A percentile compares a stretch with the other conserved stretches of the same genome.
Conservation (phyloP, 768 basidiomycete genomes). For the Boletus reticulatus region DNA sequence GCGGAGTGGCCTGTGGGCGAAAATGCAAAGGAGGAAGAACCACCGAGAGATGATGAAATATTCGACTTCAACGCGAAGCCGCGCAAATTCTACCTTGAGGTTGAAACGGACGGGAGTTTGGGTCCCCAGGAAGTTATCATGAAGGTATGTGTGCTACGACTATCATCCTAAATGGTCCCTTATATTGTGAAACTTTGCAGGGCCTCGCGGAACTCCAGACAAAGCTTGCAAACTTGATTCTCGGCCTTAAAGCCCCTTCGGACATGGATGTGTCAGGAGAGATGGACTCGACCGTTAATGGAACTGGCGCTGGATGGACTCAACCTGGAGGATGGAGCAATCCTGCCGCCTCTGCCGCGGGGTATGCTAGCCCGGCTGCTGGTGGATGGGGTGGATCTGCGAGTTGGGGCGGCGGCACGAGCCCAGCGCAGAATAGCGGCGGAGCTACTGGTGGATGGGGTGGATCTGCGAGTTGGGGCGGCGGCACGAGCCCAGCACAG, state of each 20-base stretch:
- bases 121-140: conserved; percentile 86
- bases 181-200: conserved; percentile 33
- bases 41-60: conserved; percentile 71
- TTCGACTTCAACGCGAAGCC: conserved; percentile 92
- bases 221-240: conserved; percentile 76
- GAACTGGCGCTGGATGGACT: conserved; percentile 19
- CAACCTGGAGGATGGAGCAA: conserved; percentile 27
- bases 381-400: conserved; percentile 30
- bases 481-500: conserved; percentile 27
- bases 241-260: conserved; percentile 65
- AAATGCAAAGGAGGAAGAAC: conserved; percentile 83
- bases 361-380: conserved; percentile 30
- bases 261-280: conserved; percentile 51
- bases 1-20: conserved; percentile 90
- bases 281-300: conserved; percentile 33
- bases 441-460: conserved; percentile 31
- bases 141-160: conserved; percentile 50
- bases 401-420: conserved; percentile 26
- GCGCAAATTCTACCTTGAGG: conserved; percentile 88
- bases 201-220: conserved; percentile 77
- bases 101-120: conserved; percentile 91
- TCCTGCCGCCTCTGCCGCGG: conserved; percentile 29
- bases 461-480: conserved; percentile 21
- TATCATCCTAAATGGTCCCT: background rate
- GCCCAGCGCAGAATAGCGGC: conserved; percentile 24